A percentile compares a stretch with the other conserved stretches of the same genome.
Conservation (phyloP, 345 rosid genomes). For the Gossypium stocksii region DNA sequence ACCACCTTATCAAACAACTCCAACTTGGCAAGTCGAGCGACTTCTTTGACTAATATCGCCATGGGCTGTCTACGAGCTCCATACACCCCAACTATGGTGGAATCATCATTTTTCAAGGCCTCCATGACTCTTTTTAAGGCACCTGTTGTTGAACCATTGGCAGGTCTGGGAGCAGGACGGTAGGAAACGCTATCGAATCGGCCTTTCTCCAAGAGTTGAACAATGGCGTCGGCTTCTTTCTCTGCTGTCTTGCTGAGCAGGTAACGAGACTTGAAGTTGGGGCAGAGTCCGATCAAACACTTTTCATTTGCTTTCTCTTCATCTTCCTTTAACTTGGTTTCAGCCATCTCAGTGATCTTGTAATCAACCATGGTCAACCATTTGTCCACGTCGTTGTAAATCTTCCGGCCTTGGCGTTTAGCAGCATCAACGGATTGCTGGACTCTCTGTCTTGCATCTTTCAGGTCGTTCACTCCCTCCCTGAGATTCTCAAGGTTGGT, state of each 20-base stretch:
- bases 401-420: not conserved
- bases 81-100: not conserved
- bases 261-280: not conserved
- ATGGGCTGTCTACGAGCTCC: not conserved
- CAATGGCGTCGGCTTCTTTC: not conserved
- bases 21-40: not conserved
- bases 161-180: not conserved
- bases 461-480: not conserved
- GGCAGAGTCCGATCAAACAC: not conserved
- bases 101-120: not conserved
- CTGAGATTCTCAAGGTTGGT: slow-evolving; percentile 13
- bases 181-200: not conserved
- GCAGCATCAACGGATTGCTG: not conserved
- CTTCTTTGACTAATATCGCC: not conserved
- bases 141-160: not conserved
- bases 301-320: not conserved
- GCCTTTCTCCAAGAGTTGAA: not conserved
- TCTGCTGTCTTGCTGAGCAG: not conserved
- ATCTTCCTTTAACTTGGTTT: not conserved
- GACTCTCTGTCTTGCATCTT: not conserved
- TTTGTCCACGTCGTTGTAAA: not conserved
- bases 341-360: not conserved
- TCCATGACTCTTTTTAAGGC: not conserved
- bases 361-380: not conserved
- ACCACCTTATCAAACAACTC: not conserved